Conservation (phyloP, 305 asterid species). For the Stenogyne calaminthoides region DNA sequence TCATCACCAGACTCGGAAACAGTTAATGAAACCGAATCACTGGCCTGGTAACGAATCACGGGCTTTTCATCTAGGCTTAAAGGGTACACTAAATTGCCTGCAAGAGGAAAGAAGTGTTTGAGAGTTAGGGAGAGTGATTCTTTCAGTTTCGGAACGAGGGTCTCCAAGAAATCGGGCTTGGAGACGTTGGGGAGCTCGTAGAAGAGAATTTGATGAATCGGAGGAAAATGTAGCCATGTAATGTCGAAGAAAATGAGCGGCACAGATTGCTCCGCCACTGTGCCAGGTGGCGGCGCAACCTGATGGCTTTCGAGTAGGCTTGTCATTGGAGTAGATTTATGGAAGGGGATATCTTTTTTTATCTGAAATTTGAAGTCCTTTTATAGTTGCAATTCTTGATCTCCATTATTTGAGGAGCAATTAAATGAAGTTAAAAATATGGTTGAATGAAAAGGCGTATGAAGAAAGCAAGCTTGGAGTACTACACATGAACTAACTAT, state of each 20-base stretch:
- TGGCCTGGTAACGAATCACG: background rate
- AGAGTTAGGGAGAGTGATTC: background rate
- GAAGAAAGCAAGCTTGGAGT: no score
- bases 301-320: background rate
- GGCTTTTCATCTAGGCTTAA: no score
- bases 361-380: background rate
- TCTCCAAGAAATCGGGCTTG: constrained; percentile 31
- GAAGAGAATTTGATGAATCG: constrained; percentile 45
- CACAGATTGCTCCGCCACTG: constrained; percentile 31
- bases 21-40: constrained; percentile 32
- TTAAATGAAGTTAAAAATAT: background rate
- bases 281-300: constrained; percentile 24
- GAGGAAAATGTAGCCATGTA: constrained; percentile 41
- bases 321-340: background rate
- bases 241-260: constrained; percentile 38
- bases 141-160: constrained; percentile 26
- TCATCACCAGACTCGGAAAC: constrained; percentile 29
- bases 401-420: background rate
- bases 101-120: background rate
- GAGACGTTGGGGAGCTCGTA: constrained; percentile 36
- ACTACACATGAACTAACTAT: background rate
- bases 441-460: no score
- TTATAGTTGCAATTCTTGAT: background rate
- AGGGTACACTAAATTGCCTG: background rate
- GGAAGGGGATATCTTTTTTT: background rate